Evolutionary conservation across 768 basidiomycete genomes (phyloP).

Genomic region (Dictyophora rubrovolvata): DNA sequence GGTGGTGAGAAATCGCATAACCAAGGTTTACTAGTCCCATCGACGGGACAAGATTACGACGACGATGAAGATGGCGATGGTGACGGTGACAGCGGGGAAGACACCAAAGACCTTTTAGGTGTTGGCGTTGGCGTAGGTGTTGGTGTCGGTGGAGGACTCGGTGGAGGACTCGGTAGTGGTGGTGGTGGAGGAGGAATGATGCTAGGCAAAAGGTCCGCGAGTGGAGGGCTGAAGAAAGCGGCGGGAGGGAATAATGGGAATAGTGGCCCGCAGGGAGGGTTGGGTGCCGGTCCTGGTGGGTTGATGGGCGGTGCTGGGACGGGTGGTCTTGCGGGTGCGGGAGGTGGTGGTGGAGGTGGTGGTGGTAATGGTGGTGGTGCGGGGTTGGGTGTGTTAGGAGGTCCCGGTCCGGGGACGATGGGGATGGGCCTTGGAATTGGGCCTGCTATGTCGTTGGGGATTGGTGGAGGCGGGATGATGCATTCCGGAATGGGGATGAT

Average conservation of each 20-base stretch:
- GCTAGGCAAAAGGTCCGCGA: too few relatives aligned
- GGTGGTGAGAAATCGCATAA: conserved; percentile 4
- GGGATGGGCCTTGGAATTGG: background rate
- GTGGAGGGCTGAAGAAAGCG: too few relatives aligned
- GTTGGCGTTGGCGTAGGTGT: background rate
- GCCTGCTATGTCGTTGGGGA: background rate
- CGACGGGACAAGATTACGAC: conserved; percentile 3
- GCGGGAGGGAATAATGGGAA: too few relatives aligned
- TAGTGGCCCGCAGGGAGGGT: background rate
- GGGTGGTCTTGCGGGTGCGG: background rate
- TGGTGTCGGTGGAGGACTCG: background rate
- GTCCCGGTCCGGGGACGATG: background rate
- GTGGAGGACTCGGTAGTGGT: too few relatives aligned
- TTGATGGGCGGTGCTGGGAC: background rate
- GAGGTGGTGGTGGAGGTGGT: background rate
- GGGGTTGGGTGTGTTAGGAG: background rate
- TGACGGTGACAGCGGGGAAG: conserved; percentile 5
- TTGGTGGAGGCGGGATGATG: background rate
- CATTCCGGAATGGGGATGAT: background rate
- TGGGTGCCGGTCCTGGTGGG: conserved; percentile 1
- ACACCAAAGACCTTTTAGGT: background rate
- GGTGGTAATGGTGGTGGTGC: background rate
- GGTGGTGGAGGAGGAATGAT: too few relatives aligned
- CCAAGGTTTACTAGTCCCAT: conserved; percentile 3
- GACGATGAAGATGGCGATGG: conserved; percentile 7